Base-by-base conservation (phyloP, 2,329 filamentous ascomycete genomes). In the Colletotrichum paranaense region DNA sequence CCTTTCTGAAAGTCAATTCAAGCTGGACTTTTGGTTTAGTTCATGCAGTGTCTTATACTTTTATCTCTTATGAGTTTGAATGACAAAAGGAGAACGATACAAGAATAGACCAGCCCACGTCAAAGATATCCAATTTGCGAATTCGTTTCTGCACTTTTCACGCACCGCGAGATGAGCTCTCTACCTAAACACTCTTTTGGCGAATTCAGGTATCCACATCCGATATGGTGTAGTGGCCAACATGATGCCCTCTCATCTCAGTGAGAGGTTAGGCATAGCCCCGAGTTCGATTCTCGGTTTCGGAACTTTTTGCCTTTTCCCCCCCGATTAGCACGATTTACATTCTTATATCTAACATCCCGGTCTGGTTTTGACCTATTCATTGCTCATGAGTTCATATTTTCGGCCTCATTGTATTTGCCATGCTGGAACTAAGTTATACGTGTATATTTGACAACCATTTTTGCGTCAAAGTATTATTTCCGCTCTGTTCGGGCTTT, bases 221-320 rank as follows among this genome's bases (percentile, higher is more conserved):
- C 68, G 63, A 67, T 62, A 62, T 68, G 57, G 46, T 67, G 63
- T 67, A 71, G 57, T 57, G 68, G 68, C 68, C 57, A 71, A 71
- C 63, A 71, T 71, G 68, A 67, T 71, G 57, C 68, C 63, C 68
- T 67, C 63, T 71, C 68, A 67, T 12, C 0, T 2, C 1, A 3
- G 1, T 49, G 28, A 22, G 35, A 67, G 63, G 32, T 38, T 30
- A 71, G 68, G 63, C 68, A 67, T 71, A 71, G 63, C 68, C 68
- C 63, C 68, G 57, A 71, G 63, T 62, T 67, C 57, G 68, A 71
- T 62, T 71, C 56, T 71, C 57, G 57, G 49, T 67, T 67, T 71
- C 63, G 63, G 63, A 71, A 67, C 11, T 4, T 32, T 22, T 38
- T 26, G 7, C 12, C 7, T 6, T 30, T n/a, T 58, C 24, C 32